Evolutionary conservation across 345 rosid genomes (phyloP).

Genomic region (Erysimum cheiranthoides): DNA sequence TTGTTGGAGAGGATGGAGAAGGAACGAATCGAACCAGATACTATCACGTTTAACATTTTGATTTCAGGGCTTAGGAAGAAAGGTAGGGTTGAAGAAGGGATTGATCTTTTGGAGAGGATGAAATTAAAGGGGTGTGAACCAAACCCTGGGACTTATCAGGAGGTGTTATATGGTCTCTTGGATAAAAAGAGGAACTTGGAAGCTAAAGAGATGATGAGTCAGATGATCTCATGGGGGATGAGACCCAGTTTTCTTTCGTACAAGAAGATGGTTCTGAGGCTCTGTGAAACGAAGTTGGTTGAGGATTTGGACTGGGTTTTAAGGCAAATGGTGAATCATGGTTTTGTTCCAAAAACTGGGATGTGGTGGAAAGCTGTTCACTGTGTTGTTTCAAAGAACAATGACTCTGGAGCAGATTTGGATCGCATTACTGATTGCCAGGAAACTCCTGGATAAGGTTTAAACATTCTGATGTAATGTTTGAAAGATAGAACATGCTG

Average conservation of each 20-base stretch:
- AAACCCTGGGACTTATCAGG: constrained; percentile 73
- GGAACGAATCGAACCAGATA: constrained; percentile 71
- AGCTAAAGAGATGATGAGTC: constrained; percentile 60
- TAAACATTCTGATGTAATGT: constrained; percentile 5
- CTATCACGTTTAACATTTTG: constrained; percentile 79
- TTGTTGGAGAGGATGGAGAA: constrained; percentile 75
- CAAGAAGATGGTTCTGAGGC: constrained; percentile 67
- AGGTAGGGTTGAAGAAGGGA: constrained; percentile 72
- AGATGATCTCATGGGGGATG: constrained; percentile 63
- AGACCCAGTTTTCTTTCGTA: constrained; percentile 73
- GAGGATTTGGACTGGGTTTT: constrained; percentile 75
- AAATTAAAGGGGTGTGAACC: constrained; percentile 72
- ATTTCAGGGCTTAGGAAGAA: constrained; percentile 83
- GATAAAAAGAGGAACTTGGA: constrained; percentile 60
- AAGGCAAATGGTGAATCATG: constrained; percentile 76
- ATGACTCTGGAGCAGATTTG: constrained; percentile 15
- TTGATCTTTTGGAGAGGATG: constrained; percentile 67
- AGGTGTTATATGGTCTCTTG: constrained; percentile 79
- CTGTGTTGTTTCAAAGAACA: constrained; percentile 43
- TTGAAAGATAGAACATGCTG: constrained; percentile 1
- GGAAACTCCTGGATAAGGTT: constrained; percentile 22
- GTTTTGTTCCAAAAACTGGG: constrained; percentile 78
- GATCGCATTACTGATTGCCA: constrained; percentile 35
- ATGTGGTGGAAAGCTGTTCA: constrained; percentile 64
- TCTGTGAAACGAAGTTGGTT: constrained; percentile 53